Evolutionary conservation across 169 alveolate species (phyloP).

Genomic region (Babesia caballi): DNA sequence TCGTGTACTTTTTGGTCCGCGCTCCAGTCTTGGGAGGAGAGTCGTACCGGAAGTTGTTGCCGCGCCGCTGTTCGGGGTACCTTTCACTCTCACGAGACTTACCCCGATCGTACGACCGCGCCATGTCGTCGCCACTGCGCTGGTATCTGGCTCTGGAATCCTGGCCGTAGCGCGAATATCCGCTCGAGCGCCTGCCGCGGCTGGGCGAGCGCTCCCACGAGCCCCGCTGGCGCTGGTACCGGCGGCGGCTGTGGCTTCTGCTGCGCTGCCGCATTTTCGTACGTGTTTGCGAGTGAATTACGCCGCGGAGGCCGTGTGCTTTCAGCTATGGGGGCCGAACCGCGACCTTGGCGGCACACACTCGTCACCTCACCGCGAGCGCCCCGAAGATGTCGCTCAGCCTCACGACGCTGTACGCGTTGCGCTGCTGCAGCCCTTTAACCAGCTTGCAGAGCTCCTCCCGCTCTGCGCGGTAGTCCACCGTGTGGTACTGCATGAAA

Average conservation of each 20-base stretch:
- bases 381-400: constrained; percentile 38
- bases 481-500: constrained; percentile 56
- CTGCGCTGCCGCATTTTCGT: constrained; percentile 18
- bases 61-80: not conserved
- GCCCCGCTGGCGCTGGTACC: constrained; percentile 13
- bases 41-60: constrained; percentile 54
- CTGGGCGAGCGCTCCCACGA: constrained; percentile 2
- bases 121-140: not conserved
- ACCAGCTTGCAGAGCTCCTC: constrained; percentile 42
- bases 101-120: not conserved
- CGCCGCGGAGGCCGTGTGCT: not conserved
- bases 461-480: constrained; percentile 58
- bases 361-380: not conserved
- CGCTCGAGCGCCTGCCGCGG: not conserved
- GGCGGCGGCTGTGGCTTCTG: constrained; percentile 28
- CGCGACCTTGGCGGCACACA: not conserved
- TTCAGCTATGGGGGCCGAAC: constrained; percentile 17
- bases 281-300: not conserved
- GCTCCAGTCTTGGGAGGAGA: constrained; percentile 59
- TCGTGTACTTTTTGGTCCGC: not conserved
- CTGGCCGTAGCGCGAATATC: not conserved
- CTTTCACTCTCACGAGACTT: not conserved
- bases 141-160: not conserved
- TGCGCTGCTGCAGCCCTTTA: constrained; percentile 44
- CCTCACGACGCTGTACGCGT: constrained; percentile 57